Conservation (phyloP, 2,329 filamentous ascomycete species). For the Arthrobotrys sphaeroides region DNA sequence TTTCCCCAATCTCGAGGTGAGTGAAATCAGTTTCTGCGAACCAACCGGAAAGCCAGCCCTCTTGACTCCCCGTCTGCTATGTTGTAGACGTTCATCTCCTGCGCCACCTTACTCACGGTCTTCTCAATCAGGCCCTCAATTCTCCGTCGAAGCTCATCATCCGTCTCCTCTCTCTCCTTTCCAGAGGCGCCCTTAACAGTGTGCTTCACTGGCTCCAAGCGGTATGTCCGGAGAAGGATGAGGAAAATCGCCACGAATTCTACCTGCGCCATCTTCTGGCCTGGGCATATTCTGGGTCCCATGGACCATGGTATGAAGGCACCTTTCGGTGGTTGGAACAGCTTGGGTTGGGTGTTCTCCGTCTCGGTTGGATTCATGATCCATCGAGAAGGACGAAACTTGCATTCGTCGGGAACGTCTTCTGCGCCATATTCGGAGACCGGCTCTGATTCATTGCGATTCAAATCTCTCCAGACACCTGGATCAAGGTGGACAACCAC, state of each 20-base stretch:
- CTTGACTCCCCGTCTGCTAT: conserved; percentile 6
- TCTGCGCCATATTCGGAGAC: neutral
- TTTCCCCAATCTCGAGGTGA: too few species aligned
- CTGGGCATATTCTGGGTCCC: conserved; percentile 66
- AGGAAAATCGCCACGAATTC: conserved; percentile 66
- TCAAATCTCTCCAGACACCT: conserved; percentile 56
- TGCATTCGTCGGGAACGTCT: conserved; percentile 58
- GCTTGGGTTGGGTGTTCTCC: conserved; percentile 9
- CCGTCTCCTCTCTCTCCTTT: conserved; percentile 13
- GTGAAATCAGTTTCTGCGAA: conserved; percentile 10
- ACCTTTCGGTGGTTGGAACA: conserved; percentile 61
- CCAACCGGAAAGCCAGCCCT: conserved; percentile 7
- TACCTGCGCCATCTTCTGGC: conserved; percentile 68
- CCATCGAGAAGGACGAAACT: conserved; percentile 63
- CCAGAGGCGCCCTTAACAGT: neutral
- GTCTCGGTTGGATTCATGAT: conserved; percentile 57
- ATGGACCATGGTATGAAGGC: conserved; percentile 65
- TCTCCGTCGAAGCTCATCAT: conserved; percentile 2
- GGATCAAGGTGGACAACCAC: conserved; percentile 58
- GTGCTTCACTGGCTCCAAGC: conserved; percentile 55
- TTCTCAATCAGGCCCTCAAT: neutral
- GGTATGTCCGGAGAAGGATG: conserved; percentile 60
- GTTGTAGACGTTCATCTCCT: conserved; percentile 35
- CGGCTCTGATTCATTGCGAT: neutral
- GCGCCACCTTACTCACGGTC: conserved; percentile 16